These are phyloP conservation scores for Gossypium gossypioides DNA, from an alignment of 441 rosid genomes.

Conservation along the genomic window DNA sequence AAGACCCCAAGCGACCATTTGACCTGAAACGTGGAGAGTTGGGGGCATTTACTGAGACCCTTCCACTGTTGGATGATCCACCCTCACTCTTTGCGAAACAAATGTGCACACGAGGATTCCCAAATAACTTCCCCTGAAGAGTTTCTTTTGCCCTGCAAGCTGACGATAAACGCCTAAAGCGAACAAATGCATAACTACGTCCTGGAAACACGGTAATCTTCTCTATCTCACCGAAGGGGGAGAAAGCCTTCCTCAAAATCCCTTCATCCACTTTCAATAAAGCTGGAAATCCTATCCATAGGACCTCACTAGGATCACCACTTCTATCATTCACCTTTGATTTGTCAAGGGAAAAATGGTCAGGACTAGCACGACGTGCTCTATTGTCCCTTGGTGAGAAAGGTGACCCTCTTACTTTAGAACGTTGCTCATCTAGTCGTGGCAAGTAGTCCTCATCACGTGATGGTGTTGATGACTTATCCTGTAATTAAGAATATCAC, in stretches of 20 bases:
- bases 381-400: conserved; percentile 61
- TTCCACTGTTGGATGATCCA: conserved; percentile 53
- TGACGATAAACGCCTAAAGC: conserved; percentile 46
- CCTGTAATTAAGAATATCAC: conserved; percentile 62
- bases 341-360: conserved; percentile 41
- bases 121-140: conserved; percentile 86
- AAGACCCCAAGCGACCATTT: conserved; percentile 38
- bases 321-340: conserved; percentile 49
- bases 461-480: conserved; percentile 50
- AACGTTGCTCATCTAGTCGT: conserved; percentile 53
- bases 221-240: conserved; percentile 81
- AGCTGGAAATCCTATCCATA: conserved; percentile 93
- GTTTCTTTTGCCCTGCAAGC: conserved; percentile 89
- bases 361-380: conserved; percentile 52
- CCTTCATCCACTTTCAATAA: conserved; percentile 67
- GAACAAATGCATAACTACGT: conserved; percentile 95
- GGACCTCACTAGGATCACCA: conserved; percentile 81
- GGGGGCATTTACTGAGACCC: conserved; percentile 34
- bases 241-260: conserved; percentile 65
- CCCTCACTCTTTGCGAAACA: conserved; percentile 80
- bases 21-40: conserved; percentile 51
- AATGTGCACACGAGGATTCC: conserved; percentile 90
- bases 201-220: conserved; percentile 83
- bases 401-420: conserved; percentile 51
- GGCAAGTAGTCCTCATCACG: conserved; percentile 48